Conservation (phyloP, 169 alveolate species). For the Neospora caninum region DNA sequence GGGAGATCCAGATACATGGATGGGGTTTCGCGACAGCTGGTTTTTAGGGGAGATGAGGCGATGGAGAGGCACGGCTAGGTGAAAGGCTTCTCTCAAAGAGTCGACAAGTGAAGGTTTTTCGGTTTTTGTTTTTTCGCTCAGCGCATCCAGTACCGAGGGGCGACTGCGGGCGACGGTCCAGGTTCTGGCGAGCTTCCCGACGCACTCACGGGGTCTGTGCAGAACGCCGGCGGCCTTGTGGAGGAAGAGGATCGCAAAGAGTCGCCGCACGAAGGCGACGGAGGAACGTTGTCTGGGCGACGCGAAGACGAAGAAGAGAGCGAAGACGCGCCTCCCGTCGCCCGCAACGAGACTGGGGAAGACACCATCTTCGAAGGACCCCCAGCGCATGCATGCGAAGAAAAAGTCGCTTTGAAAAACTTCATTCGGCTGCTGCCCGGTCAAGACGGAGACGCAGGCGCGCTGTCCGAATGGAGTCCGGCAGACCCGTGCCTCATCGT, state of each 20-base stretch:
- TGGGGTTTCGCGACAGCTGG: no score
- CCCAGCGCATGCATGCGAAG: conserved; percentile 6
- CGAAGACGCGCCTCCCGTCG: neutral
- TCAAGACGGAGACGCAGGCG: conserved; percentile 52
- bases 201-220: neutral
- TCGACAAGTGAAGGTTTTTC: no score
- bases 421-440: neutral
- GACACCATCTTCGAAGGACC: conserved; percentile 17
- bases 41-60: no score
- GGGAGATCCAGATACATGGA: no score
- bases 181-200: neutral
- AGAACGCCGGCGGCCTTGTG: neutral
- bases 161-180: neutral
- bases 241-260: neutral
- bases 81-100: no score
- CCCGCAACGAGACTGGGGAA: neutral
- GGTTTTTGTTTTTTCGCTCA: neutral
- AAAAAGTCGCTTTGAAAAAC: conserved; percentile 1
- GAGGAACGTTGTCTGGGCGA: neutral
- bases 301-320: neutral
- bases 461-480: conserved; percentile 66
- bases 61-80: no score
- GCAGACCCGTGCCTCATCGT: conserved; percentile 49
- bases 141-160: neutral
- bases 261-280: neutral